Evolutionary conservation across 2,329 filamentous ascomycete genomes (phyloP).

Genomic region (Calonectria henricotiae): DNA sequence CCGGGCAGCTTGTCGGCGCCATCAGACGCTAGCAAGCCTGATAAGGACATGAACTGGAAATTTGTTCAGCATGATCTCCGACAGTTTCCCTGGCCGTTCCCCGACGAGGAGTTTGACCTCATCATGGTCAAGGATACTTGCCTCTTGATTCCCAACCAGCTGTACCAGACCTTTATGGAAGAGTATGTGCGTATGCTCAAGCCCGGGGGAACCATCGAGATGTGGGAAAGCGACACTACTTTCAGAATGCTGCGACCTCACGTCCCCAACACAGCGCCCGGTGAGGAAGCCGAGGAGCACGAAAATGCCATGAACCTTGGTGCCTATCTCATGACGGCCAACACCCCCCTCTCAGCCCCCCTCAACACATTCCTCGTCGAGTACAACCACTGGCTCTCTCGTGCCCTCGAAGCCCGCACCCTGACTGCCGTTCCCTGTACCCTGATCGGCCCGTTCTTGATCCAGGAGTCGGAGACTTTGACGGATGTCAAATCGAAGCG

Average conservation of each 20-base stretch:
- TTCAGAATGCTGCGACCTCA: constrained; percentile 89
- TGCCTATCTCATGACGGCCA: constrained; percentile 86
- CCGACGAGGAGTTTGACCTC: constrained; percentile 86
- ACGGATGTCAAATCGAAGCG: constrained; percentile 81
- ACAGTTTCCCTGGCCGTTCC: constrained; percentile 82
- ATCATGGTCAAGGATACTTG: constrained; percentile 91
- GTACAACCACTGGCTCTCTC: constrained; percentile 87
- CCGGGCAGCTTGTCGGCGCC: constrained; percentile 57
- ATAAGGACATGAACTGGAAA: constrained; percentile 86
- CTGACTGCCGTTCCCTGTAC: constrained; percentile 85
- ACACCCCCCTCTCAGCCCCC: constrained; percentile 85
- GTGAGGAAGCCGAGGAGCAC: constrained; percentile 68
- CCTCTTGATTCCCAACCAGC: constrained; percentile 74
- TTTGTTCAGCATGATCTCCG: constrained; percentile 93
- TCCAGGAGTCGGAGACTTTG: constrained; percentile 85
- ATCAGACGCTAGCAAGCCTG: constrained; percentile 65
- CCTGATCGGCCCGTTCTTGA: constrained; percentile 80
- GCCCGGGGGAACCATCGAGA: constrained; percentile 85
- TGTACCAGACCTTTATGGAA: constrained; percentile 73
- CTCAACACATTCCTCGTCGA: constrained; percentile 87
- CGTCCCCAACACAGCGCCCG: constrained; percentile 68
- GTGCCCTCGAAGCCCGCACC: constrained; percentile 80
- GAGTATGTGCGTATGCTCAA: constrained; percentile 85
- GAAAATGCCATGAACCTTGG: constrained; percentile 80
- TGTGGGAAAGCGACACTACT: constrained; percentile 91